phyloP scores from a whole-genome alignment of 2,329 filamentous ascomycete genomes.

The Calonectria montana region DNA sequence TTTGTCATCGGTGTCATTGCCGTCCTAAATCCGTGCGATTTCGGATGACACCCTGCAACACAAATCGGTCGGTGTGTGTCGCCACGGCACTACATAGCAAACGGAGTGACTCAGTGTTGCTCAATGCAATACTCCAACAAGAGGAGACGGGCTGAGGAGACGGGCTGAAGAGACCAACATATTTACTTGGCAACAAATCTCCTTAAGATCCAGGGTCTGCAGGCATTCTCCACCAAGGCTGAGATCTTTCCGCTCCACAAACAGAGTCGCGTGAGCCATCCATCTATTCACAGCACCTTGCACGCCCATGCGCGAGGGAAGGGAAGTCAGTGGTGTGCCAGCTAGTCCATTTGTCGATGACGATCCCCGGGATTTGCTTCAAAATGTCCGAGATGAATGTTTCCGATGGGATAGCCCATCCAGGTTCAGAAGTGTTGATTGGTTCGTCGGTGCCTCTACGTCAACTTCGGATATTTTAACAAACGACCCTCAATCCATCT shows the following conservation, averaged over 20 bases:
- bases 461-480: background rate
- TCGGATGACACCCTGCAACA: slow-evolving; percentile 8
- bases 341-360: background rate
- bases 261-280: background rate
- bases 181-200: background rate
- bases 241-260: background rate
- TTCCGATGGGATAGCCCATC: background rate
- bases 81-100: background rate
- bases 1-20: background rate
- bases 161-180: background rate
- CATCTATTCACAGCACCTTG: background rate
- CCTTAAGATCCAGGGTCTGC: background rate
- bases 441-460: background rate
- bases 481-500: background rate
- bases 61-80: too few relatives aligned
- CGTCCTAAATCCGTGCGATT: slow-evolving; percentile 25
- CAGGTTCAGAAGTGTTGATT: background rate
- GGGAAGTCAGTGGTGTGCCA: background rate
- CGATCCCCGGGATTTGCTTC: background rate
- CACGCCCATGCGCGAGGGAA: background rate
- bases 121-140: background rate
- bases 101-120: background rate
- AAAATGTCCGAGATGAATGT: background rate
- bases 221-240: background rate
- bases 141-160: background rate